A percentile compares a stretch with the other conserved stretches of the same genome.
Conservation (phyloP, 2,329 filamentous ascomycete genomes). For the Aspergillus sp. region DNA sequence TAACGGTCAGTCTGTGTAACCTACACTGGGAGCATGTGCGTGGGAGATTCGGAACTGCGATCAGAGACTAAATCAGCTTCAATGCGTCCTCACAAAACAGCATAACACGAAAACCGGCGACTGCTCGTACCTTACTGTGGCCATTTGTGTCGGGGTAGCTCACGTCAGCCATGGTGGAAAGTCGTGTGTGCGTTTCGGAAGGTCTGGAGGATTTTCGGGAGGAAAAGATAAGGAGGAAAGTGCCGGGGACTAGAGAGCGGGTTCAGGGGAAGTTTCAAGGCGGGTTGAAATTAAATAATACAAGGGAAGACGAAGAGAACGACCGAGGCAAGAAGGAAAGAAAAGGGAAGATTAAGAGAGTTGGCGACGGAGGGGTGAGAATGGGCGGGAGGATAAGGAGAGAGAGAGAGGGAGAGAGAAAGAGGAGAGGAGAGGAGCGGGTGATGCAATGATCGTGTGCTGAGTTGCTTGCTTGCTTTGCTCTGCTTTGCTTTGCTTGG, state of each 20-base stretch:
- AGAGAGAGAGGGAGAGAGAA: too few relatives aligned
- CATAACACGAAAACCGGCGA: not conserved
- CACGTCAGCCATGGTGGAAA: constrained; percentile 39
- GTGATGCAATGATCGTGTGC: constrained; percentile 21
- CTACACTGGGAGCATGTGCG: not conserved
- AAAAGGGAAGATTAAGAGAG: constrained; percentile 13
- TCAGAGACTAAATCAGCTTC: constrained; percentile 8
- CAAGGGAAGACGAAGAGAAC: constrained; percentile 9
- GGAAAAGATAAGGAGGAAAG: constrained; percentile 17
- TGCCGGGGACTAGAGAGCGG: constrained; percentile 7
- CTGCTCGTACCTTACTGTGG: constrained; percentile 41
- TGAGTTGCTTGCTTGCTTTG: not conserved
- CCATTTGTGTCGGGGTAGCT: constrained; percentile 41
- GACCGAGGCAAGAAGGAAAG: constrained; percentile 5
- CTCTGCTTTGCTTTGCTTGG: not conserved
- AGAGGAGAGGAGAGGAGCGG: constrained; percentile 1
- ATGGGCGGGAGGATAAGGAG: constrained; percentile 14
- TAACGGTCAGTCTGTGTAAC: constrained; percentile 5
- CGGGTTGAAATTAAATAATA: constrained; percentile 6
- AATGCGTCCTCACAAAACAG: not conserved
- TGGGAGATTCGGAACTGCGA: not conserved
- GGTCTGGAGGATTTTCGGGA: constrained; percentile 7
- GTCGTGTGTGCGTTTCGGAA: constrained; percentile 18
- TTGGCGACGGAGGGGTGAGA: constrained; percentile 12
- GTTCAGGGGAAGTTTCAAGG: constrained; percentile 8